These are phyloP conservation scores for Rhizopogon roseolus DNA, from an alignment of 768 basidiomycete species.

Conservation along the genomic window DNA sequence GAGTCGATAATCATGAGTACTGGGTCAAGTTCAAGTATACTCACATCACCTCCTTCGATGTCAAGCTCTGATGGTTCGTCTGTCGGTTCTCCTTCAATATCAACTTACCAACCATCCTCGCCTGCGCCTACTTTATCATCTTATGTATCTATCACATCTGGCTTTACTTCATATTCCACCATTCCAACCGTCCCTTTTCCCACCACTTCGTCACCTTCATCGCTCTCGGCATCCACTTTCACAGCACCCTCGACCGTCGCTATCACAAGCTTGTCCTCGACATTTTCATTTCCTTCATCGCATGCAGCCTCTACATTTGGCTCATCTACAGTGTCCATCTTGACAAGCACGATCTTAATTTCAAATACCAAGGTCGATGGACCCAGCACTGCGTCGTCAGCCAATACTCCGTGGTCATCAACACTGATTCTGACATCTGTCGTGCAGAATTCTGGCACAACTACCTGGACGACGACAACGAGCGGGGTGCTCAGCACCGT, in stretches of 20 bases:
- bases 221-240: background rate
- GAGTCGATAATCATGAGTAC: background rate
- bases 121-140: background rate
- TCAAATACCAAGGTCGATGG: conserved; percentile 11
- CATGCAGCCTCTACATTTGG: background rate
- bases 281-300: background rate
- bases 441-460: conserved; percentile 9
- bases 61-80: background rate
- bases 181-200: background rate
- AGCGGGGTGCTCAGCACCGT: conserved; percentile 20
- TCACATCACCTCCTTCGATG: background rate
- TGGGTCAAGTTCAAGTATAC: conserved; percentile 1
- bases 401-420: conserved; percentile 8
- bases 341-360: background rate
- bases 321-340: background rate
- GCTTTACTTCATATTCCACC: background rate
- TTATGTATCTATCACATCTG: background rate
- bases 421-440: conserved; percentile 17
- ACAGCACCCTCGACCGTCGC: background rate
- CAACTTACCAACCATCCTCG: background rate
- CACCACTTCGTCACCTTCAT: background rate
- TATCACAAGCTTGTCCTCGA: background rate
- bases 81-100: background rate
- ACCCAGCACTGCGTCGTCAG: background rate
- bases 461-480: conserved; percentile 15